Conservation (phyloP, 1,284 basidiomycete species). For the Cerioporus squamosus region DNA sequence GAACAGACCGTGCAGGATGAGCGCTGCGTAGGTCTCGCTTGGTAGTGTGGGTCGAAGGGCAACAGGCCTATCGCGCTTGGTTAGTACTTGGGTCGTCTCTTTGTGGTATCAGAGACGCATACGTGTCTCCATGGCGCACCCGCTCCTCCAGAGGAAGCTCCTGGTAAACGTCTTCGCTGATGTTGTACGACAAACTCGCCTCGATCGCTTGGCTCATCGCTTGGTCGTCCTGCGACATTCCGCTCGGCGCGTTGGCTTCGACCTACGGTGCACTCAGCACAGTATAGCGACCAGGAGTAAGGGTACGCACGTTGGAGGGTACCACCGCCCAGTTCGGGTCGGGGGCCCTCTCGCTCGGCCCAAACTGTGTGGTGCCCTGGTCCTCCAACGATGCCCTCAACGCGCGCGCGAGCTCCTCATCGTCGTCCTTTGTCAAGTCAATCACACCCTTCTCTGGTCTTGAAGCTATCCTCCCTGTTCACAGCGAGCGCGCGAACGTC, state of each 20-base stretch:
- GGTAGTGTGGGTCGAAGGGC: constrained; percentile 62
- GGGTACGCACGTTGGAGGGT: constrained; percentile 58
- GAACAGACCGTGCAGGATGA: constrained; percentile 67
- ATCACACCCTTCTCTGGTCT: constrained; percentile 48
- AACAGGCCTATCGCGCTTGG: constrained; percentile 53
- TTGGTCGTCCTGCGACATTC: constrained; percentile 54
- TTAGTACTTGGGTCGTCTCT: not conserved
- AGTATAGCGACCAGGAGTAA: not conserved
- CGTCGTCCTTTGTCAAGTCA: constrained; percentile 61
- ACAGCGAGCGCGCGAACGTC: not conserved
- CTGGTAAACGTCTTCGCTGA: constrained; percentile 36
- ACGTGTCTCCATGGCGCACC: constrained; percentile 64
- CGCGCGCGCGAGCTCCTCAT: constrained; percentile 53
- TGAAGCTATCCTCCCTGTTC: constrained; percentile 28
- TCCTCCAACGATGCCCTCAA: constrained; percentile 55
- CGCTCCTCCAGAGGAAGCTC: constrained; percentile 52
- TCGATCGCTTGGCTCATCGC: constrained; percentile 67
- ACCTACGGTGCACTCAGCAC: constrained; percentile 19
- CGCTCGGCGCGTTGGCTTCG: constrained; percentile 39
- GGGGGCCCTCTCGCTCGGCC: constrained; percentile 61
- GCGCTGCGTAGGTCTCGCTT: constrained; percentile 56
- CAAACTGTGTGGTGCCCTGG: constrained; percentile 44
- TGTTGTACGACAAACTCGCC: constrained; percentile 54
- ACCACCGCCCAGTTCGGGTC: constrained; percentile 72
- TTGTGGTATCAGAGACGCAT: too few relatives aligned